Percentiles rank a stretch among this genome's conserved stretches.
Conservation (phyloP, 2,329 filamentous ascomycete genomes). For the Paecilomyces sp. region DNA sequence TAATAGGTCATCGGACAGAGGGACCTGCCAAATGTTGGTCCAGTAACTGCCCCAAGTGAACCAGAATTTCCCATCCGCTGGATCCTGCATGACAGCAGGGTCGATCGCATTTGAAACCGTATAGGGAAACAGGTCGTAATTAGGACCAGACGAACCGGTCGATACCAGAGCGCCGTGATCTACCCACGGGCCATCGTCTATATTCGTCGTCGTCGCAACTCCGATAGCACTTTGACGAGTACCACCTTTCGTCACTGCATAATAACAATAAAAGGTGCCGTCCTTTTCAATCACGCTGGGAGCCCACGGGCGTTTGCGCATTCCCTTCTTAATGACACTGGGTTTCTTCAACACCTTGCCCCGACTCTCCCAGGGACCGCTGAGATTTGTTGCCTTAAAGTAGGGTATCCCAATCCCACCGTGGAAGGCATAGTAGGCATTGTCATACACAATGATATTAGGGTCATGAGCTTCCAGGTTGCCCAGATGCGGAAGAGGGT, state of each 20-base stretch:
- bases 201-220: slow-evolving; percentile 41
- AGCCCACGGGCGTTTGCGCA: slow-evolving; percentile 40
- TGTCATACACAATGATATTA: neutral
- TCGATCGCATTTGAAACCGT: slow-evolving; percentile 56
- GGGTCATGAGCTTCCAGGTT: slow-evolving; percentile 1
- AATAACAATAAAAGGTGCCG: slow-evolving; percentile 57
- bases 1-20: slow-evolving; percentile 31
- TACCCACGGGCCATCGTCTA: slow-evolving; percentile 25
- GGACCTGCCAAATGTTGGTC: slow-evolving; percentile 56
- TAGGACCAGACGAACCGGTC: slow-evolving; percentile 23
- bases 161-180: slow-evolving; percentile 27
- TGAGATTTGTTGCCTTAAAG: neutral
- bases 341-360: slow-evolving; percentile 21
- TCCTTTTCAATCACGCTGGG: slow-evolving; percentile 54
- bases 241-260: slow-evolving; percentile 56
- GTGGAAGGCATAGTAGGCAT: slow-evolving; percentile 2
- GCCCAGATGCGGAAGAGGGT: neutral
- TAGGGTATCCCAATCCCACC: neutral
- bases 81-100: slow-evolving; percentile 41
- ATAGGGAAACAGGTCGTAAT: slow-evolving; percentile 20
- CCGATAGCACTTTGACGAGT: slow-evolving; percentile 58
- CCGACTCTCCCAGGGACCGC: neutral
- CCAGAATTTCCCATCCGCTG: slow-evolving; percentile 29
- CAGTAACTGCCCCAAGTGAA: slow-evolving; percentile 64
- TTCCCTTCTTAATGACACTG: slow-evolving; percentile 26